These are phyloP conservation scores for Opeltia flavorubescens DNA, from an alignment of 495 filamentous ascomycete genomes.

Conservation along the genomic window DNA sequence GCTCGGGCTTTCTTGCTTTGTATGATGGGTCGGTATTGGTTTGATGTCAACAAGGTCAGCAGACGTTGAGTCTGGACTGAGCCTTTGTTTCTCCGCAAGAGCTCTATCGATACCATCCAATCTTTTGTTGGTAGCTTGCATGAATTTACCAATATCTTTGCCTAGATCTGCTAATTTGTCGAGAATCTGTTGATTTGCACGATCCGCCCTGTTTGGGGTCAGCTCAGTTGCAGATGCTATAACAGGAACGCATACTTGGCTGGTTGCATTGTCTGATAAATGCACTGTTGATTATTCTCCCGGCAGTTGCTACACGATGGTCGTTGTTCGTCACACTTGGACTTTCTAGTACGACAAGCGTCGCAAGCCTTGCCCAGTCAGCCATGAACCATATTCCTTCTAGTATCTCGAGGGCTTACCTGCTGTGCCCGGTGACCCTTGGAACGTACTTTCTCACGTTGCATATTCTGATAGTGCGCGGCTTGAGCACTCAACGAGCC, in stretches of 20 bases:
- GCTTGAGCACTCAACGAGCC: not conserved
- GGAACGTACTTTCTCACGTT: slow-evolving; percentile 6
- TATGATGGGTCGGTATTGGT: not conserved
- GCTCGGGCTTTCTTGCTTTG: slow-evolving; percentile 1
- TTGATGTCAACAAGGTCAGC: slow-evolving; percentile 4
- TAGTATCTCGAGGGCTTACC: slow-evolving; percentile 1
- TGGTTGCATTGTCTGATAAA: slow-evolving; percentile 46
- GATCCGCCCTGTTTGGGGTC: slow-evolving; percentile 12
- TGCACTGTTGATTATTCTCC: slow-evolving; percentile 38
- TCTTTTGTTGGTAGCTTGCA: slow-evolving; percentile 6
- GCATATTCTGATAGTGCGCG: slow-evolving; percentile 5
- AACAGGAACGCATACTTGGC: slow-evolving; percentile 33
- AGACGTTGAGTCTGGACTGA: not conserved
- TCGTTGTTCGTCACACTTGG: slow-evolving; percentile 50
- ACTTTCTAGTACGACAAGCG: slow-evolving; percentile 45
- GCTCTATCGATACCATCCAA: slow-evolving; percentile 12
- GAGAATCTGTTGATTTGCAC: slow-evolving; percentile 17
- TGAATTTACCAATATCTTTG: slow-evolving; percentile 12
- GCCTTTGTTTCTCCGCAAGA: not conserved
- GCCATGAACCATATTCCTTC: not conserved
- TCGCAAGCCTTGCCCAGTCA: slow-evolving; percentile 37
- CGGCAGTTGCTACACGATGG: slow-evolving; percentile 45
- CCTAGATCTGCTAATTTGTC: slow-evolving; percentile 12
- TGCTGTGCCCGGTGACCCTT: slow-evolving; percentile 17
- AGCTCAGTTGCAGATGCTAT: not conserved